Percentiles rank a stretch among this genome's conserved stretches.
These are phyloP conservation scores for Holtermanniella nyarrowii DNA, from an alignment of 768 basidiomycete species.

Conservation along the genomic window DNA sequence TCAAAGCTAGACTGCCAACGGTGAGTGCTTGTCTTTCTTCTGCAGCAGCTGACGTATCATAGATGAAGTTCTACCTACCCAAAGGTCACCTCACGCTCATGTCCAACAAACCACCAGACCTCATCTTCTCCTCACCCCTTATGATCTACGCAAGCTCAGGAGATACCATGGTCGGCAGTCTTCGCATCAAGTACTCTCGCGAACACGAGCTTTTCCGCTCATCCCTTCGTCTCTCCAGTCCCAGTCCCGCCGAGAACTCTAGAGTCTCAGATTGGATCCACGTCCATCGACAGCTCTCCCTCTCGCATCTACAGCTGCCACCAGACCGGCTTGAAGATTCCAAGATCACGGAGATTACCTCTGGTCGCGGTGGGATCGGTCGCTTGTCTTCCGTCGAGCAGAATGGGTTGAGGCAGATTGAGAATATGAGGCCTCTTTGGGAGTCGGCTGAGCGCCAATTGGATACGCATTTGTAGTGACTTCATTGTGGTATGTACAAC, in stretches of 20 bases:
- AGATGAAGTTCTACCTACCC: not conserved
- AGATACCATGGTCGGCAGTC: not conserved
- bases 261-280: not conserved
- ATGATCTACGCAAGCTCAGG: not conserved
- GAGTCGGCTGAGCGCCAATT: not conserved
- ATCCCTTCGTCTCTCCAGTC: not conserved
- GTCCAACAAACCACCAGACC: not conserved
- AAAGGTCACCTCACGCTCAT: not conserved
- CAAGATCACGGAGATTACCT: not conserved
- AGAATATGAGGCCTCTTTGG: not conserved
- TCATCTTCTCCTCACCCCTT: not conserved
- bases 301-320: not conserved
- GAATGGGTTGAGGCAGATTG: not conserved
- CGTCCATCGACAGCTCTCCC: not conserved
- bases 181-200: not conserved
- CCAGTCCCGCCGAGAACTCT: not conserved
- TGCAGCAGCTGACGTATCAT: not conserved
- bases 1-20: not conserved
- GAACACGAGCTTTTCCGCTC: not conserved
- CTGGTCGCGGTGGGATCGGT: not conserved
- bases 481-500: too few species aligned
- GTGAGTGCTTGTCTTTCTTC: too few species aligned
- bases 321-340: not conserved
- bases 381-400: not conserved
- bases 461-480: too few species aligned